These are phyloP conservation scores for Bimuria novae-zelandiae DNA, from an alignment of 2,329 filamentous ascomycete genomes.

Conservation along the genomic window DNA sequence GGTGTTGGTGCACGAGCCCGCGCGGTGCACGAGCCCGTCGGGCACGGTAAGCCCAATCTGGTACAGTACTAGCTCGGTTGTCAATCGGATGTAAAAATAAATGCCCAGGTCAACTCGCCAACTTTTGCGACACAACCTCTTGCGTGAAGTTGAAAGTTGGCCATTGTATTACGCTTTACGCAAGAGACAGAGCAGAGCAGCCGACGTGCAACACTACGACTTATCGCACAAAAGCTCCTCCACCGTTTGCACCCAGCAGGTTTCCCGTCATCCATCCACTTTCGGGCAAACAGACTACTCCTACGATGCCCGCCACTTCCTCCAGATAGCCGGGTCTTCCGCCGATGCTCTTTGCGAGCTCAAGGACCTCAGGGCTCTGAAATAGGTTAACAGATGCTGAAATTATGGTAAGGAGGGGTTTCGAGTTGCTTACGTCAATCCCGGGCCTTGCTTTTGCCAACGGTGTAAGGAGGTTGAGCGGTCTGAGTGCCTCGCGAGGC, in stretches of 20 bases:
- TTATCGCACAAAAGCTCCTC: constrained; percentile 60
- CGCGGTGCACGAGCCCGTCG: too few species aligned
- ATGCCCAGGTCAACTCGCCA: too few species aligned
- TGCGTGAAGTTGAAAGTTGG: too few species aligned
- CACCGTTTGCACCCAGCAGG: constrained; percentile 76
- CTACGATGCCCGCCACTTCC: constrained; percentile 74
- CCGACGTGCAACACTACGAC: too few species aligned
- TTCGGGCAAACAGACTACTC: constrained; percentile 71
- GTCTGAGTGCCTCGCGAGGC: constrained; percentile 15
- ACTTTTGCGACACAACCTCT: too few species aligned
- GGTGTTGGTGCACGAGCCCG: too few species aligned
- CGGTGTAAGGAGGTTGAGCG: constrained; percentile 20
- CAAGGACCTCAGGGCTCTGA: constrained; percentile 57
- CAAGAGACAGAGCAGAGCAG: too few species aligned
- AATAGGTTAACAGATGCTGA: background rate
- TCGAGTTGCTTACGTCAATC: constrained; percentile 35
- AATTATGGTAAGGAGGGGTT: background rate
- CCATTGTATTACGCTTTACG: too few species aligned
- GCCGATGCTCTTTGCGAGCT: constrained; percentile 58
- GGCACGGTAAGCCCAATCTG: too few species aligned
- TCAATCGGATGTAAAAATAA: too few species aligned
- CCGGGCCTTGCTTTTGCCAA: constrained; percentile 17
- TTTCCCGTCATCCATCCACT: constrained; percentile 76
- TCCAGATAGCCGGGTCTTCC: constrained; percentile 61
- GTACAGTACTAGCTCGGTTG: too few species aligned